Base-by-base conservation (phyloP, 495 filamentous ascomycete genomes). In the Venustampulla echinocandica region DNA sequence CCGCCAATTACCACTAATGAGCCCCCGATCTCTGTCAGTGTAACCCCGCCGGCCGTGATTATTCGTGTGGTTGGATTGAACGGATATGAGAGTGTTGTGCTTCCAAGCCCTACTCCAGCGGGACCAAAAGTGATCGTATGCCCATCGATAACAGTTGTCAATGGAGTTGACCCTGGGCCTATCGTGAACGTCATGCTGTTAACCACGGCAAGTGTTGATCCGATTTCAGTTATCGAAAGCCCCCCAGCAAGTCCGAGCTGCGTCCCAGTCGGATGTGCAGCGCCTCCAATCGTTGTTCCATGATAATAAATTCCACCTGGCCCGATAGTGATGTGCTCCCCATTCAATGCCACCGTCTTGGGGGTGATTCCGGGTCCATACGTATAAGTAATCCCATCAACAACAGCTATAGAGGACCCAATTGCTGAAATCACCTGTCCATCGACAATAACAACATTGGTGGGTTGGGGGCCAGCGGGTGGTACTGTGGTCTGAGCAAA, bases 171-270 rank as follows among this genome's bases (percentile, higher is more conserved):
- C 1, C 58, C 58, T 0, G 63, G 55, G 5, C 64, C 67, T 46
- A 76, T 56, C 1, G 64, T 66, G 50, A 70, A 72, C 0, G 69
- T 74, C 2, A 51, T 44, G 7, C 64, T 64, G n/a, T 58, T 49
- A 30, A 80, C 58, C 7, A 78, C 65, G 4, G 75, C 71, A 3
- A 71, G 59, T 4, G 69, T 70, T 0, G 69, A 54, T 20, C 70
- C 73, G 21, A 75, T 47, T 46, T 69, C 63, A 3, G 71, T 69
- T 24, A 75, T 54, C 3, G 67, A 67, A 6, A 66, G 65, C 10
- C 73, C 73, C 25, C 72, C 72, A 2, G 66, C 64, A 10, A 74
- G 54, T 2, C 59, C 66, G 35, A 65, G 65, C 22, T 62, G 58
- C 11, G 69, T 71, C 5, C 54, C 62, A 9, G 46, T 37, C 14